Evolutionary conservation across 768 basidiomycete genomes (phyloP).

Genomic region (Clathrus columnatus): DNA sequence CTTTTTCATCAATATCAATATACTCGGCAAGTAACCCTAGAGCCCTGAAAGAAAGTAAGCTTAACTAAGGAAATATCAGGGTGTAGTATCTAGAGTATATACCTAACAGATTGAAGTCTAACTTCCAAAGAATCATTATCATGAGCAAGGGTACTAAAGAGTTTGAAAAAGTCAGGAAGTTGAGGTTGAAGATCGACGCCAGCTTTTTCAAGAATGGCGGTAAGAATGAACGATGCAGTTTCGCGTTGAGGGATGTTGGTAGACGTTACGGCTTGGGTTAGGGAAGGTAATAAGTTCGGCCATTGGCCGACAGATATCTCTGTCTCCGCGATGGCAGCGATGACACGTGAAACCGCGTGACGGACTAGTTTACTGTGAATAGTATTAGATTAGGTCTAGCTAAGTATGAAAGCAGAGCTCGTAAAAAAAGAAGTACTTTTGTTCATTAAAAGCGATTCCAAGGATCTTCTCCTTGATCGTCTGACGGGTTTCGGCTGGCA

Average conservation of each 20-base stretch:
- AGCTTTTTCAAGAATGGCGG: slow-evolving; percentile 85
- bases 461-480: slow-evolving; percentile 83
- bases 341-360: slow-evolving; percentile 85
- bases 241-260: slow-evolving; percentile 70
- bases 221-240: slow-evolving; percentile 84
- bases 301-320: slow-evolving; percentile 76
- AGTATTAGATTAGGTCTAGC: slow-evolving; percentile 9
- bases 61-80: slow-evolving; percentile 4
- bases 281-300: slow-evolving; percentile 82
- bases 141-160: slow-evolving; percentile 61
- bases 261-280: slow-evolving; percentile 70
- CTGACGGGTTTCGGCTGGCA: slow-evolving; percentile 58
- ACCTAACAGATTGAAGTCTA: slow-evolving; percentile 82
- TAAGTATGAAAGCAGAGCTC: slow-evolving; percentile 19
- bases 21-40: slow-evolving; percentile 90
- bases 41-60: slow-evolving; percentile 36
- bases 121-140: slow-evolving; percentile 89
- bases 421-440: no score
- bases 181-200: slow-evolving; percentile 83
- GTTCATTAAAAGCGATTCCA: slow-evolving; percentile 65
- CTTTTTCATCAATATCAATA: slow-evolving; percentile 81
- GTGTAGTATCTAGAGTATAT: not conserved
- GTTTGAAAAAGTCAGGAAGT: slow-evolving; percentile 62
- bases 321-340: slow-evolving; percentile 85
- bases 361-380: slow-evolving; percentile 72